Evolutionary conservation across 176 grass and related monocot genomes (phyloP), one percentile per base, ranked within the genome.

Genomic region (Hyparrhenia diplandra): DNA sequence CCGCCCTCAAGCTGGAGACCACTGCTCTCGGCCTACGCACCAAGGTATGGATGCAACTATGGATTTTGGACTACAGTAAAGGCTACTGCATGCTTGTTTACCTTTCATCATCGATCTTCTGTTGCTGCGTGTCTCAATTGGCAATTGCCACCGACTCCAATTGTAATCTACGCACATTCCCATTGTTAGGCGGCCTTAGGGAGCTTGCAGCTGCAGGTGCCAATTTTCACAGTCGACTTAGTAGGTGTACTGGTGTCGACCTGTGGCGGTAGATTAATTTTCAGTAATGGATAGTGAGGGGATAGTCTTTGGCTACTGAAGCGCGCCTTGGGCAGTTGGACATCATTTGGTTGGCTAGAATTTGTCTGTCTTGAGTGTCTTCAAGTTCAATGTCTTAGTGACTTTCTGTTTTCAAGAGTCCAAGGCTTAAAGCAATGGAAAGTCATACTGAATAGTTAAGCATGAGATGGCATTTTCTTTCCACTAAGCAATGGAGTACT

Each of bases 1-100:
- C 73, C 24, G 52, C n/a, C n/a, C n/a, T 81, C n/a, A 98, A 80
- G 65, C 14, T 88, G 5, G 92, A 98, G 40, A 77, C 88, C 10
- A 69, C 49, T 34, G 75, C 86, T 16, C 78, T 94, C 5, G 81
- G 76, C 18, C 79, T 88, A 17, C 90, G 82, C 77, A 86, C n/a
- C 69, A 99, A 95, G 92, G 96, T 99, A 69, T 13, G 6, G 11
- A 32, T 32, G 31, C 2, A 58, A 41, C 39, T 41, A 11, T 12
- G 45, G 45, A 16, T 24, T n/a, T n/a, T n/a, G n/a, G n/a, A n/a
- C n/a, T n/a, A n/a, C n/a, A n/a, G n/a, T n/a, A n/a, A n/a, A n/a
- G 51, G 39, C 28, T 13, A 1, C 21, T n/a, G n/a, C n/a, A n/a
- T 39, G 30, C 16, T 24, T 49, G 16, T 72, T 76, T 23, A 30